phyloP scores from a whole-genome alignment of 2,329 filamentous ascomycete genomes.

The Xylariales sp. region DNA sequence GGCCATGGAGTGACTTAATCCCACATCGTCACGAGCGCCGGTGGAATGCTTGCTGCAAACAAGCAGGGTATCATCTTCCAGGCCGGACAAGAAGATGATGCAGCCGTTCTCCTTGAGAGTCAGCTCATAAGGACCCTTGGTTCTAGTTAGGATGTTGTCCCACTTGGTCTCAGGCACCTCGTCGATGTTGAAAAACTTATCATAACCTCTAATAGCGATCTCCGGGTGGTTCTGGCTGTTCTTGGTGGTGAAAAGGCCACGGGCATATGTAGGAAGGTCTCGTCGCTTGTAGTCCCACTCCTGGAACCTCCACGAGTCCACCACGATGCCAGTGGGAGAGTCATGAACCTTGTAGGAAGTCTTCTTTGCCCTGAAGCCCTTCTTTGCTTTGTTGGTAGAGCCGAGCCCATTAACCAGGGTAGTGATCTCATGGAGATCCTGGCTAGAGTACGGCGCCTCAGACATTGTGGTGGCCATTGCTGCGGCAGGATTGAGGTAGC shows the following conservation, averaged over 20 bases:
- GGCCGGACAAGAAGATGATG: slow-evolving; percentile 92
- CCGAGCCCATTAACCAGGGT: slow-evolving; percentile 60
- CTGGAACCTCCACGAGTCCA: slow-evolving; percentile 89
- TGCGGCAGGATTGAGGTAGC: neutral
- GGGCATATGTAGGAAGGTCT: slow-evolving; percentile 84
- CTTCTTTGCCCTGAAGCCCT: slow-evolving; percentile 71
- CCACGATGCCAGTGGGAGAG: slow-evolving; percentile 59
- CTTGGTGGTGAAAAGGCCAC: slow-evolving; percentile 86
- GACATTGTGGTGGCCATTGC: slow-evolving; percentile 15
- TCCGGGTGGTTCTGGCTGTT: slow-evolving; percentile 62
- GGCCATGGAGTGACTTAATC: slow-evolving; percentile 75
- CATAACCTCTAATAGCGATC: slow-evolving; percentile 86
- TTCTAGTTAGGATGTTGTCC: slow-evolving; percentile 70
- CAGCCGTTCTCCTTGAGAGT: slow-evolving; percentile 99
- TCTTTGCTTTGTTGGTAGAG: slow-evolving; percentile 49
- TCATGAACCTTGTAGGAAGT: slow-evolving; percentile 65
- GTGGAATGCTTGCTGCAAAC: slow-evolving; percentile 99
- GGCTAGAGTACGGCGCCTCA: slow-evolving; percentile 58
- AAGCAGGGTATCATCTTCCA: slow-evolving; percentile 83
- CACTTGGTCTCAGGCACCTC: slow-evolving; percentile 82
- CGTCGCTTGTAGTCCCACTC: slow-evolving; percentile 94
- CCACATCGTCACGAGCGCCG: slow-evolving; percentile 66
- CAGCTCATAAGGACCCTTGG: slow-evolving; percentile 85
- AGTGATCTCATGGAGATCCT: slow-evolving; percentile 65
- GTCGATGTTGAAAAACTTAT: slow-evolving; percentile 96